Evolutionary conservation across 2,329 filamentous ascomycete species (phyloP), one percentile per base, ranked within the genome.

Genomic region (Alternaria sp.): DNA sequence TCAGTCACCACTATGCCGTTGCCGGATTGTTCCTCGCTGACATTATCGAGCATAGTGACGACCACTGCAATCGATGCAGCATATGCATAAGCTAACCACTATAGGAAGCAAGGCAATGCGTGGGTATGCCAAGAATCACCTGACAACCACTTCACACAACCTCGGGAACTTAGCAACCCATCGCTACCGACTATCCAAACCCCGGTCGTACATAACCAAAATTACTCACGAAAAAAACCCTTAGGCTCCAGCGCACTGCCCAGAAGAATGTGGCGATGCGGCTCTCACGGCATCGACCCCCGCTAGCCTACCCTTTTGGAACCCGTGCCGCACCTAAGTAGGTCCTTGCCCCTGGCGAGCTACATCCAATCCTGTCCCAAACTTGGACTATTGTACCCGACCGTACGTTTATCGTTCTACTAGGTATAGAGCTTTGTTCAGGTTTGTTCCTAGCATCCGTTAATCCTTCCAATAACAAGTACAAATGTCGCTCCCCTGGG

Each of bases 1-100:
- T 13, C 32, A 5, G 3, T 36, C 32, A 36, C 32, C 32, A 36
- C 13, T 5, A n/a, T 36, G 0, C 0, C 0, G 13, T 0, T 36
- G 15, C 13, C 15, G 32, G 5, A 5, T 5, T n/a, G 0, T 36
- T n/a, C 4, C 13, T 36, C 15, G 32, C 32, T n/a, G 32, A 36
- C 1, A n/a, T 36, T 36, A 36, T 0, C 9, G 1, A 36, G 32
- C 32, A 36, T 0, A n/a, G 1, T 0, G 32, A 36, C 32, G 7
- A 4, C 15, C 13, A 36, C 2, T 36, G 32, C 32, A 36, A 36
- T 36, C 32, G 32, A 36, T 36, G 32, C 30, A 4, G 30, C 6
- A 32, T 32, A 32, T 32, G 30, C 30, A 36, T 15, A 36, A 36
- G 30, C 30, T 32, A 36, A 36, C 32, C 32, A 36, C 32, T 36